Evolutionary conservation across 768 basidiomycete species (phyloP).

Genomic region (Auriscalpium vulgare): DNA sequence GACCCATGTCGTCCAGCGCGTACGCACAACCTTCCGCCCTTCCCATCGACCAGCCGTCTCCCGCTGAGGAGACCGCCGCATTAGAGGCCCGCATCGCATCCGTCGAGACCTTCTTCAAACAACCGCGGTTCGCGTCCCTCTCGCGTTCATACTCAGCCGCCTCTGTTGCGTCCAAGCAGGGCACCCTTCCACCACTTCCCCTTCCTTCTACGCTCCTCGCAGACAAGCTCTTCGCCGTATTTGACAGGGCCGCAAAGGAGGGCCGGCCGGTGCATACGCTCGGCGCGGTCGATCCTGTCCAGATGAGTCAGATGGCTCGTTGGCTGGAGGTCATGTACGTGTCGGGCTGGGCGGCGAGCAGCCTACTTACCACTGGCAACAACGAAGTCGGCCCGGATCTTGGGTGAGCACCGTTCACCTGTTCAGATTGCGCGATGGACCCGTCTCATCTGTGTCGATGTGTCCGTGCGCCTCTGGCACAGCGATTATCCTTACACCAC

Average conservation of each 20-base stretch:
- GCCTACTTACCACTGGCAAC: slow-evolving; percentile 79
- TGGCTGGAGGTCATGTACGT: slow-evolving; percentile 85
- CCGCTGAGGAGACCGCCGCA: slow-evolving; percentile 45
- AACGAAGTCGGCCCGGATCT: slow-evolving; percentile 92
- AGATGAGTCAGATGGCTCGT: slow-evolving; percentile 90
- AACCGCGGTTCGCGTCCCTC: slow-evolving; percentile 63
- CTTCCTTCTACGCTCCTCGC: slow-evolving; percentile 73
- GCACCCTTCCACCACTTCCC: slow-evolving; percentile 71
- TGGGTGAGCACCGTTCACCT: slow-evolving; percentile 39
- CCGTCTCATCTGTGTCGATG: background rate
- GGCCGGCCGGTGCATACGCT: slow-evolving; percentile 79
- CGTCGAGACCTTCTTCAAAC: slow-evolving; percentile 65
- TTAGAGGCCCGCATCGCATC: slow-evolving; percentile 57
- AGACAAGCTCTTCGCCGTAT: slow-evolving; percentile 71
- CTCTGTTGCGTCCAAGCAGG: slow-evolving; percentile 83
- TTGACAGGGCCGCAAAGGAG: slow-evolving; percentile 54
- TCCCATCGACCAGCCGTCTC: slow-evolving; percentile 49
- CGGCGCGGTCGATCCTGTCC: slow-evolving; percentile 90
- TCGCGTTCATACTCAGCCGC: slow-evolving; percentile 76
- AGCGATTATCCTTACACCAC: slow-evolving; percentile 96
- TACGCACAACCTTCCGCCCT: slow-evolving; percentile 21
- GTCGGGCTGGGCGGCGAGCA: slow-evolving; percentile 89
- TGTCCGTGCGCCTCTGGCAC: background rate
- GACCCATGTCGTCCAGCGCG: slow-evolving; percentile 2
- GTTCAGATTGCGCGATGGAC: background rate